Base-by-base conservation (phyloP, 208 protist genomes). In the Polymyxa betae region DNA sequence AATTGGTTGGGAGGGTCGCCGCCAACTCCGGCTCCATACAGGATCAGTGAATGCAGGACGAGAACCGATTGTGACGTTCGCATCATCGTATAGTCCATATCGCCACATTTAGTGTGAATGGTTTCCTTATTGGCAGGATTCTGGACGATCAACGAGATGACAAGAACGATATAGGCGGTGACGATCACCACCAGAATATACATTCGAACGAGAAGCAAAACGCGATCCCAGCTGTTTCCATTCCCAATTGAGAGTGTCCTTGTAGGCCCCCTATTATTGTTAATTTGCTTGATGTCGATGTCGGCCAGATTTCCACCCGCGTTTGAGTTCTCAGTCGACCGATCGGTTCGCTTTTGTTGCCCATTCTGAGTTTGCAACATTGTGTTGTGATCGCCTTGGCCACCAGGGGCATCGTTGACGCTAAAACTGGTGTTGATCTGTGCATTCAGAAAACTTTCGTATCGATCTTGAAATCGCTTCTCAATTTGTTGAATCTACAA, bases 101-200 rank as follows among this genome's bases (percentile, higher is more conserved):
- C 49, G 49, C 49, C 24, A 5, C 5, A 29, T 60, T 5, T 24
- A 24, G 49, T 60, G 24, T 5, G 5, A 60, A 24, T 24, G 12
- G 49, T 60, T 24, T 60, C 49, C 49, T 5, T 29, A 24, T 29
- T 5, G 49, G 49, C 5, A 29, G 49, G 49, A 24, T 60, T 60
- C 49, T 29, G 5, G 12, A 60, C 49, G 49, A 60, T 60, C 49
- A 60, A 60, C 12, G 49, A 60, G 24, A 60, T 60, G 49, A 60
- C 49, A 5, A 60, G 49, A 24, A 60, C 24, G 5, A 60, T 60
- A 24, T 60, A 60, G 24, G 24, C 24, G 24, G 5, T 60, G 49
- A 60, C 49, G 49, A 60, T 60, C 49, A 60, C 49, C 49, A 60
- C 49, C 49, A 60, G 49, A 24, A 60, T 60, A 60, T 60, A 60